Base-by-base conservation (phyloP, 345 rosid genomes). In the Streptanthus diversifolius region DNA sequence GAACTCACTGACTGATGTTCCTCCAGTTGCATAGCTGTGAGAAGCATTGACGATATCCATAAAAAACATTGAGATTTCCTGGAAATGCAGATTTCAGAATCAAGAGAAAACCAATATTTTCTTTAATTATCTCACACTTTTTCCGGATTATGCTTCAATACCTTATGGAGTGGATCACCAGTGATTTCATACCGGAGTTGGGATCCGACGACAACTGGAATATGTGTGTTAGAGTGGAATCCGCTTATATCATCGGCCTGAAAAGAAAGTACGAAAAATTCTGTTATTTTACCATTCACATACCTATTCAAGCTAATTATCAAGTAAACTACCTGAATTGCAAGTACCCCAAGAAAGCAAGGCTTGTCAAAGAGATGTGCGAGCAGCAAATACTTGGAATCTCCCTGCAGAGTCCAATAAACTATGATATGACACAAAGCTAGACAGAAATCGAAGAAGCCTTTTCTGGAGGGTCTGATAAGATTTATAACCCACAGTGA, bases 301-400 rank as follows among this genome's bases (percentile, higher is more conserved):
- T 15, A 44, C 8, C 27, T 35, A 3, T 24, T 35, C 29, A 76
- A 63, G 72, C 44, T 43, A 30, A 48, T 32, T 41, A 47, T 43
- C 69, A 33, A 5, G 65, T 76, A 70, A 70, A 43, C 44, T 64
- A 77, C 76, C 80, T 77, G 77, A 66, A 78, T 53, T 9, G 96
- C 99, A 25, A 95, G 97, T 75, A 87, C 75, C 5, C 98, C 98
- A 10, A 93, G 90, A 77, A 93, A 93, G 82, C 98, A 93, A 32
- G 98, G 98, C 74, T 93, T 93, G 80, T 95, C 99, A 64, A 95
- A 91, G 56, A 91, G 93, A 72, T 91, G 97, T 48, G 96, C 99
- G 71, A 95, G 79, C 78, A 91, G 33, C 71, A 91, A 71, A 78
- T 95, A 95, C 82, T 88, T 91, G 19, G 92, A 79, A 75, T 95